phyloP scores from a whole-genome alignment of 306 rosid species.

The Heteromeles arbutifolia region DNA sequence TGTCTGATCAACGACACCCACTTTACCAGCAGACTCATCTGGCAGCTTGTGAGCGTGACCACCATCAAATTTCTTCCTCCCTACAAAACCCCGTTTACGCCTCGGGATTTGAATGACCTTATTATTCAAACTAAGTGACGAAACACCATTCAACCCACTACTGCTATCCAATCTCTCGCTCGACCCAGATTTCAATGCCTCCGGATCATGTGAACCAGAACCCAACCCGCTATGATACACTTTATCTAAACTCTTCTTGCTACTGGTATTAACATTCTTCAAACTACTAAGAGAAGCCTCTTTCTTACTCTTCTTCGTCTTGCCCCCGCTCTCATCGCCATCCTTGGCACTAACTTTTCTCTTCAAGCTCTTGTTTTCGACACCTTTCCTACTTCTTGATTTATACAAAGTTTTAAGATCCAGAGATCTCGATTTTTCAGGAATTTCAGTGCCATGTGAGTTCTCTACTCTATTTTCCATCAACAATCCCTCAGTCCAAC shows the following conservation, averaged over 20 bases:
- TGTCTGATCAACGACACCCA: slow-evolving; percentile 33
- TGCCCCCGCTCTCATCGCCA: slow-evolving; percentile 39
- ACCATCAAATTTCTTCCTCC: slow-evolving; percentile 54
- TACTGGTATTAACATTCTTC: slow-evolving; percentile 53
- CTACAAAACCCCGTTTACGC: slow-evolving; percentile 71
- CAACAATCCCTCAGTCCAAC: slow-evolving; percentile 47
- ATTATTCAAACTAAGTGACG: slow-evolving; percentile 40
- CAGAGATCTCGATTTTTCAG: slow-evolving; percentile 72
- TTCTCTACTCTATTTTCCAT: slow-evolving; percentile 71
- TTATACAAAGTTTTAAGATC: slow-evolving; percentile 79
- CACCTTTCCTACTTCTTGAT: slow-evolving; percentile 32
- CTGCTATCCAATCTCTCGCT: slow-evolving; percentile 39
- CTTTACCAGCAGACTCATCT: slow-evolving; percentile 32
- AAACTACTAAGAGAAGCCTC: slow-evolving; percentile 71
- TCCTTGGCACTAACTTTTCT: slow-evolving; percentile 35
- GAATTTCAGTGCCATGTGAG: slow-evolving; percentile 53
- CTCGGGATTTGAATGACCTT: slow-evolving; percentile 59
- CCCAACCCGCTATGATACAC: slow-evolving; percentile 30
- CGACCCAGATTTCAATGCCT: slow-evolving; percentile 34
- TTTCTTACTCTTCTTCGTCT: slow-evolving; percentile 51
- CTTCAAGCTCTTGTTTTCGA: slow-evolving; percentile 40
- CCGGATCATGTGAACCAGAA: slow-evolving; percentile 37
- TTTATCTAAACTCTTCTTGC: slow-evolving; percentile 40
- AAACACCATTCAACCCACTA: slow-evolving; percentile 33
- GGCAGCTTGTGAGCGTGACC: slow-evolving; percentile 30